Percentiles rank a stretch among this genome's conserved stretches.
Conservation (phyloP, 805 yeast genomes). For the Pichia kluyveri region DNA sequence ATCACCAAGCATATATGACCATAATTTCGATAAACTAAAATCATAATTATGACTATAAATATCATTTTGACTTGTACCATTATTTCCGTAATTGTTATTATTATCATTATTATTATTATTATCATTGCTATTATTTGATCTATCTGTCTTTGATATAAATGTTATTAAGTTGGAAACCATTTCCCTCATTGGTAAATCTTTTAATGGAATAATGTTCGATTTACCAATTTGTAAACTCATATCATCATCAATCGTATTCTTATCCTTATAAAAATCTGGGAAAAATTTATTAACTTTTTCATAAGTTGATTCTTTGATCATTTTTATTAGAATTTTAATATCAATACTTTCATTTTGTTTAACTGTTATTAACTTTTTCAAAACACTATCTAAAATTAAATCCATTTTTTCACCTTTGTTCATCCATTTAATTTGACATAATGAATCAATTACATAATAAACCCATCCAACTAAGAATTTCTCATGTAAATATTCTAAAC, state of each 20-base stretch:
- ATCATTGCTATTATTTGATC: background rate
- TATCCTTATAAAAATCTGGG: background rate
- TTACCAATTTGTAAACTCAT: too few relatives aligned
- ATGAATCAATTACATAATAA: constrained; percentile 32
- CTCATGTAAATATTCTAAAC: constrained; percentile 80
- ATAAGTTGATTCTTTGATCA: constrained; percentile 12
- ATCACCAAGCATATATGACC: constrained; percentile 2
- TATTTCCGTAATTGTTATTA: too few relatives aligned
- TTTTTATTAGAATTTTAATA: constrained; percentile 10
- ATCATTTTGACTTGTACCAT: background rate
- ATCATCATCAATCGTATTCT: background rate
- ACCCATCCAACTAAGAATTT: constrained; percentile 58
- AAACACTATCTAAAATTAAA: constrained; percentile 10
- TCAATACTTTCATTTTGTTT: constrained; percentile 14
- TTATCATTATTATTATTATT: too few relatives aligned
- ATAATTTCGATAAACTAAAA: constrained; percentile 18
- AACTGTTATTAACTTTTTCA: constrained; percentile 15
- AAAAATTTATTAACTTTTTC: constrained; percentile 10
- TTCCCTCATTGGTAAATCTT: background rate
- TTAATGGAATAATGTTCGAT: background rate
- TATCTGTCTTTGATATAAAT: constrained; percentile 1
- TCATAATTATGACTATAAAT: background rate
- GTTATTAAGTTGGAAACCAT: constrained; percentile 10
- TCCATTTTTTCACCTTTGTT: constrained; percentile 6
- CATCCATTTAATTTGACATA: constrained; percentile 14